Base-by-base conservation (phyloP, 768 basidiomycete species). In the Suillus decipiens region DNA sequence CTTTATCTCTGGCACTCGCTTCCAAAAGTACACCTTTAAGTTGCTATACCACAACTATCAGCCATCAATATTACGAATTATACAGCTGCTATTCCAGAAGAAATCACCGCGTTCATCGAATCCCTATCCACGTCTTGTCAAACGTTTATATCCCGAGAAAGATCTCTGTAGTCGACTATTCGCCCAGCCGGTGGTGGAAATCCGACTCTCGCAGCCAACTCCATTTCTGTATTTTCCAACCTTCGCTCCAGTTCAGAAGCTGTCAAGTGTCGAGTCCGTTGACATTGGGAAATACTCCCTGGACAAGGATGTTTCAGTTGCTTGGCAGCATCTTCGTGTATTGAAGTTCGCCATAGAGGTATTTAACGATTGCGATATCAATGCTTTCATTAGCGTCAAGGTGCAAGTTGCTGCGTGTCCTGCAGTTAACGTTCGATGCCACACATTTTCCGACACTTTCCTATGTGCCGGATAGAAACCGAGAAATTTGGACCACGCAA, bases 241-340 rank as follows among this genome's bases (percentile, higher is more conserved):
- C 59, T 43, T 56, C 56, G 34, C 59, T 60, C 51, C 3, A 3
- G 22, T 60, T 60, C 19, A 11, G 22, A 33, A 31, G 15, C 51
- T 60, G 12, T 17, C 31, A 17, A 57, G 2, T 60, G 48, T 60
- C n/a, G 11, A n/a, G 9, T 54, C 56, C 17, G 8, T 12, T 15
- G 22, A n/a, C 8, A n/a, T 56, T 9, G 48, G 59, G 11, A 4
- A 33, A 3, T 56, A n/a, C 50, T 9, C 15, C 39, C 48, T 59
- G 1, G 28, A 59, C 11, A 24, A 36, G n/a, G 59, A 56, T n/a
- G 17, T 10, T 31, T 28, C 24, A 17, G 47, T 31, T 19, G 41
- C 59, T 14, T 60, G 48, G 48, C 59, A 48, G 10, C 19, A 31
- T 36, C 14, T 56, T 28, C n/a, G 28, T 9, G 28, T 12, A 14